Percentiles rank a stretch among this genome's conserved stretches.
Evolutionary conservation across 495 filamentous ascomycete genomes (phyloP).

Genomic region (Tuber brumale): DNA sequence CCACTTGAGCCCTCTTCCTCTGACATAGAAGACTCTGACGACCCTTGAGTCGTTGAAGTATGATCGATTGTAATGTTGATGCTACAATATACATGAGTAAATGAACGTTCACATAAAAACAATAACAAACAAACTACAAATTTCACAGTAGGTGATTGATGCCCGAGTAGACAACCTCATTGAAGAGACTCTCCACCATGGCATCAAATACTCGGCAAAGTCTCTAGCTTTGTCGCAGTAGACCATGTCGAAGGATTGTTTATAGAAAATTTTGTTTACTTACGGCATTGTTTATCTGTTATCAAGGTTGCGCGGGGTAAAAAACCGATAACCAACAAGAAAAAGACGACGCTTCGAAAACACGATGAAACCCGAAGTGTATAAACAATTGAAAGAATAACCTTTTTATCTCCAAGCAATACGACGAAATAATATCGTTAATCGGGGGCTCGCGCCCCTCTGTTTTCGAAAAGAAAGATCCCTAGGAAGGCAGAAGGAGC

Average conservation of each 20-base stretch:
- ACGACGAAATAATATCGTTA: background rate
- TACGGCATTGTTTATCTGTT: conserved; percentile 39
- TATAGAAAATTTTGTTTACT: conserved; percentile 32
- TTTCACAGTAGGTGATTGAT: background rate
- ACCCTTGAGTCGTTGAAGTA: conserved; percentile 42
- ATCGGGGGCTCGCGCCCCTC: conserved; percentile 29
- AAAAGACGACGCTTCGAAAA: background rate
- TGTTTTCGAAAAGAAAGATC: conserved; percentile 20
- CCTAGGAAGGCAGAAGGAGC: conserved; percentile 7
- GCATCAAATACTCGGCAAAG: conserved; percentile 8
- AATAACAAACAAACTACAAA: background rate
- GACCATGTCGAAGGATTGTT: background rate
- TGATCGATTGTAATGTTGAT: conserved; percentile 43
- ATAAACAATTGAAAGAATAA: background rate
- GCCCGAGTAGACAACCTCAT: conserved; percentile 1
- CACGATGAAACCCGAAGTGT: background rate
- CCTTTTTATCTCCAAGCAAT: background rate
- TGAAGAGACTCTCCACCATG: background rate
- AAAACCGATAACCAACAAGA: conserved; percentile 8
- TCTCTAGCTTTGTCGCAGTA: background rate
- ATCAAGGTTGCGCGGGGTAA: conserved; percentile 25
- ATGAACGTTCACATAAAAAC: background rate
- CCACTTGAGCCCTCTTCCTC: conserved; percentile 40
- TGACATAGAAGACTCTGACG: conserved; percentile 36
- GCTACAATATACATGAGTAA: conserved; percentile 17